These are phyloP conservation scores for Metschnikowia matae DNA, from an alignment of 805 yeast species.

Conservation along the genomic window DNA sequence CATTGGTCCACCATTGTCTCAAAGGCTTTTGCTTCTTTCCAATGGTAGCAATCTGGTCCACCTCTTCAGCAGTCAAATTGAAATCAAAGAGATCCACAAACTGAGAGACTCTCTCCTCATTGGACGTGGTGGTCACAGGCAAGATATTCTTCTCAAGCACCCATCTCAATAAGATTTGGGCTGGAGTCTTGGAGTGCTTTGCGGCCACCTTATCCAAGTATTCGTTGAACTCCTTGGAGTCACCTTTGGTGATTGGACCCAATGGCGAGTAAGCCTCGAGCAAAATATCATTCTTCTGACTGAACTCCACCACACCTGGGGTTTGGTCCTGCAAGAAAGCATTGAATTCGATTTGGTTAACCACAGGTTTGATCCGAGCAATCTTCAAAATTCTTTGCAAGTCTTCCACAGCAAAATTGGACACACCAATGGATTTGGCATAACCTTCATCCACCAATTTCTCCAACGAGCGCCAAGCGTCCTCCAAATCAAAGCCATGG, in stretches of 20 bases:
- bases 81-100: conserved; percentile 48
- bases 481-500: conserved; percentile 36
- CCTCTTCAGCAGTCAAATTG: conserved; percentile 48
- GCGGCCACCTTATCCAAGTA: conserved; percentile 24
- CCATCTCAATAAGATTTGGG: conserved; percentile 46
- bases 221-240: conserved; percentile 20
- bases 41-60: conserved; percentile 18
- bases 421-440: conserved; percentile 57
- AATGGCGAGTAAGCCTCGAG: conserved; percentile 26
- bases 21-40: conserved; percentile 15
- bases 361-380: conserved; percentile 23
- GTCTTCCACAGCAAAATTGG: conserved; percentile 50
- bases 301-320: conserved; percentile 29
- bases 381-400: conserved; percentile 39
- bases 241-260: conserved; percentile 23
- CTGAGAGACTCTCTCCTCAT: conserved; percentile 37
- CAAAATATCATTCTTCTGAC: conserved; percentile 24
- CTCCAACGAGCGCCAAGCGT: conserved; percentile 50
- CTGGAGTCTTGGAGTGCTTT: conserved; percentile 35
- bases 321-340: conserved; percentile 32
- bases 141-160: conserved; percentile 38
- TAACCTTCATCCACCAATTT: conserved; percentile 48
- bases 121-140: conserved; percentile 45
- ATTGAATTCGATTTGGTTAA: conserved; percentile 30
- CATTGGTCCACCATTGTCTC: conserved; percentile 25